A percentile compares a stretch with the other conserved stretches of the same genome.
These are phyloP conservation scores for Arthrobotrys musiformis DNA, from an alignment of 2,329 filamentous ascomycete genomes.

Conservation along the genomic window DNA sequence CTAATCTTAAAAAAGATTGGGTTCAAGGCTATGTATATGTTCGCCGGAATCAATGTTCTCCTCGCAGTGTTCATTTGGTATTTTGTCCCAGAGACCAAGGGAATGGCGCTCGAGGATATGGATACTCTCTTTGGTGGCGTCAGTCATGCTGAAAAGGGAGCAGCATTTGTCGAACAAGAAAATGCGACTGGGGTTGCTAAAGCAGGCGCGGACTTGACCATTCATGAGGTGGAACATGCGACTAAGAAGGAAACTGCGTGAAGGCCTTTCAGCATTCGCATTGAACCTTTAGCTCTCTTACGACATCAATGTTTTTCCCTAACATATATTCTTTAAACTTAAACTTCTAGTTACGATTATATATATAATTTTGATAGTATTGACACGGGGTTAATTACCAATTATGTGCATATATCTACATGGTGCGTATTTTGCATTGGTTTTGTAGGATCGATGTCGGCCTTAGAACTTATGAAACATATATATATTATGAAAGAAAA, in stretches of 20 bases:
- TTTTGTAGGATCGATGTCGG: too few relatives aligned
- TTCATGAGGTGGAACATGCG: slow-evolving; percentile 6
- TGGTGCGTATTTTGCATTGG: too few relatives aligned
- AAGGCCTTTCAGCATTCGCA: too few relatives aligned
- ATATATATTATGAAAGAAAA: too few relatives aligned
- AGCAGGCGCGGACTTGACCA: slow-evolving; percentile 1
- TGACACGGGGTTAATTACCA: background rate
- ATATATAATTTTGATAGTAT: background rate
- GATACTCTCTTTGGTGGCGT: slow-evolving; percentile 69
- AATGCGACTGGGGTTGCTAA: background rate
- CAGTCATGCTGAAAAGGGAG: slow-evolving; percentile 69
- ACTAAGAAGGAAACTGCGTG: slow-evolving; percentile 15
- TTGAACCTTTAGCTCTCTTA: too few relatives aligned
- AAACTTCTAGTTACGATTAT: background rate
- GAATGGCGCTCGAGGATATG: slow-evolving; percentile 68
- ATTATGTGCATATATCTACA: background rate
- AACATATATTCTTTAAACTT: too few relatives aligned
- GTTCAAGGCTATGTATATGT: slow-evolving; percentile 56
- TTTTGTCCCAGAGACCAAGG: slow-evolving; percentile 53
- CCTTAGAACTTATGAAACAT: too few relatives aligned
- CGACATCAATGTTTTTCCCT: background rate
- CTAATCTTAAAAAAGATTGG: slow-evolving; percentile 40
- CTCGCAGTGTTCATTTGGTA: slow-evolving; percentile 48
- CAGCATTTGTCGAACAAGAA: slow-evolving; percentile 63
- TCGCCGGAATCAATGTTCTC: slow-evolving; percentile 49